Evolutionary conservation across 345 rosid species (phyloP), one percentile per base, ranked within the genome.

Genomic region (Euclidium syriacum): DNA sequence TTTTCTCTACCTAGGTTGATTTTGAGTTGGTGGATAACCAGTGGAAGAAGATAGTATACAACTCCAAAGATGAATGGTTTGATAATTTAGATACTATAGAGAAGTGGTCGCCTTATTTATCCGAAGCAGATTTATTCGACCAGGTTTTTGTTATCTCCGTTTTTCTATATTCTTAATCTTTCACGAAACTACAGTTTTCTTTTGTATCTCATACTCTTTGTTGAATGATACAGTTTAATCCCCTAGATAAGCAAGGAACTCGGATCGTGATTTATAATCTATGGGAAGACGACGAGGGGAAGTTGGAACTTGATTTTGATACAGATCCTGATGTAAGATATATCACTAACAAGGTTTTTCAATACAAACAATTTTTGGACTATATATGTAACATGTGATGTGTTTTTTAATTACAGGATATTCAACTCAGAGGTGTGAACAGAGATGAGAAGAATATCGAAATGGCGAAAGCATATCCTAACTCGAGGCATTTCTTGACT

Each of bases 231-330:
- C 71, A 90, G 97, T 83, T 90, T 73, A 23, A 77, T 64, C 47
- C 10, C 19, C 29, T 81, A 38, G 42, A 60, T 57, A 63, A 74
- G 44, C 84, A 82, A 60, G 90, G 95, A 5, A 85, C 95, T 3
- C 77, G 82, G 20, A 77, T 90, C 14, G 75, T 87, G 34, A 77
- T 85, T 20, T 85, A 87, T 62, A 90, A 90, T 63, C 82, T 90
- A 38, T 90, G 90, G 95, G 92, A 87, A 36, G 95, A 83, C 20
- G 97, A 87, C 15, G 85, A 81, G 43, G 82, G 81, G 24, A 24
- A 67, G 19, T 48, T 80, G 67, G 97, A 90, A 48, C 83, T 90
- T 14, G 91, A 90, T 73, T 90, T 90, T 25, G 86, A 77, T 15
- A 62, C 85, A 0, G 82, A 85, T 65, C 71, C 68, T 36, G 71